Base-by-base conservation (phyloP, 2,329 filamentous ascomycete species). In the Verticillium isaacii region DNA sequence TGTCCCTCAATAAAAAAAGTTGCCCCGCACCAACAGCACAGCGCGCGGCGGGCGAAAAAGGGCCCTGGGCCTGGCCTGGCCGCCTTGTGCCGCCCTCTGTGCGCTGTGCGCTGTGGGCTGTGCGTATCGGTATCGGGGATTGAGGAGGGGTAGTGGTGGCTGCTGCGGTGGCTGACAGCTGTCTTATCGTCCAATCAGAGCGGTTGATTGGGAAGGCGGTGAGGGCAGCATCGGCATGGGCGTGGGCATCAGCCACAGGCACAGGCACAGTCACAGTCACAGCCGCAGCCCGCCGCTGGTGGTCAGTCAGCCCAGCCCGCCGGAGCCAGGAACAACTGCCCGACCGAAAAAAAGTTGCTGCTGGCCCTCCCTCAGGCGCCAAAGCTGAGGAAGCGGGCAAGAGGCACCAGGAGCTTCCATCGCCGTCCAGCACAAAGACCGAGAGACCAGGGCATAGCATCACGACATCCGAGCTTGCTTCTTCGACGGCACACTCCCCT, bases 311-410 rank as follows among this genome's bases (percentile, higher is more conserved):
- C 58, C 58, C 29, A 29, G 29, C 58, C 58, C 55, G 50, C 62
- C 62, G 62, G 64, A 57, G 39, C 54, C 62, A 61, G 64, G 64
- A 65, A 64, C 61, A 65, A 65, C 64, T 60, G 58, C 63, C 57
- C 61, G 23, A 64, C 63, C 64, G 64, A 65, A 61, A 65, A 65
- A 65, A 65, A 65, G 64, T 65, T 65, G 63, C 55, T 61, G 59
- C 63, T 61, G 59, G 60, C 8, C 9, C 25, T 25, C 3, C 3
- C 25, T 29, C 29, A 29, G 29, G 29, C 29, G 29, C 29, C 29
- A 29, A 29, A 29, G 29, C 29, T 29, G 29, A 29, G 29, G 29
- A 29, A 29, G 29, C 29, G 29, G 29, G 29, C 29, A 29, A 29
- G 29, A 29, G 62, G 63, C 63, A 65, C 57, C 58, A 65, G 64